phyloP scores from a whole-genome alignment of 768 basidiomycete genomes.

The Panaeolus papilionaceus region DNA sequence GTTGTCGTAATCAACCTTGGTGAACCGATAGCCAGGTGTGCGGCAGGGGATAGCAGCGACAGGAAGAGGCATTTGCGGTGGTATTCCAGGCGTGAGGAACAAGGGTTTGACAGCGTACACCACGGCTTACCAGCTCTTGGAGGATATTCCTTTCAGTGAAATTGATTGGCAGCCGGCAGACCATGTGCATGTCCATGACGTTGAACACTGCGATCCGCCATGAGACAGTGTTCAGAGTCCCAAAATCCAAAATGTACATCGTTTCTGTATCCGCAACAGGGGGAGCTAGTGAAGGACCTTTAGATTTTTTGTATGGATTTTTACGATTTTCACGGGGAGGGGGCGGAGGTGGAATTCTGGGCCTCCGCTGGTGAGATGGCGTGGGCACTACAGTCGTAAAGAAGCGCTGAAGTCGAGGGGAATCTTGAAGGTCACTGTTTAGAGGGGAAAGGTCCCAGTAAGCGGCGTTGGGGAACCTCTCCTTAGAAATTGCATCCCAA shows the following conservation, averaged over 20 bases:
- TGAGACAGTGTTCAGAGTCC: slow-evolving; percentile 1
- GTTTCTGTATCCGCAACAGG: background rate
- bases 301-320: background rate
- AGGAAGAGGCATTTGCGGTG: background rate
- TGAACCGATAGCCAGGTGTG: background rate
- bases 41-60: background rate
- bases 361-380: background rate
- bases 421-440: background rate
- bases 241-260: background rate
- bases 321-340: background rate
- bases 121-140: background rate
- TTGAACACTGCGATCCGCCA: slow-evolving; percentile 11
- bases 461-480: background rate
- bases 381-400: background rate
- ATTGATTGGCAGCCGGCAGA: background rate
- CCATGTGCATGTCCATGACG: background rate
- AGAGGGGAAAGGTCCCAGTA: background rate
- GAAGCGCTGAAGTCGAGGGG: background rate
- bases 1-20: background rate
- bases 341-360: background rate
- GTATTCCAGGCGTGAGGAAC: background rate
- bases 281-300: background rate
- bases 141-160: background rate
- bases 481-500: background rate
- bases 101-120: background rate